phyloP scores from a whole-genome alignment of 2,329 filamentous ascomycete genomes.

The Aspergillus fructus region DNA sequence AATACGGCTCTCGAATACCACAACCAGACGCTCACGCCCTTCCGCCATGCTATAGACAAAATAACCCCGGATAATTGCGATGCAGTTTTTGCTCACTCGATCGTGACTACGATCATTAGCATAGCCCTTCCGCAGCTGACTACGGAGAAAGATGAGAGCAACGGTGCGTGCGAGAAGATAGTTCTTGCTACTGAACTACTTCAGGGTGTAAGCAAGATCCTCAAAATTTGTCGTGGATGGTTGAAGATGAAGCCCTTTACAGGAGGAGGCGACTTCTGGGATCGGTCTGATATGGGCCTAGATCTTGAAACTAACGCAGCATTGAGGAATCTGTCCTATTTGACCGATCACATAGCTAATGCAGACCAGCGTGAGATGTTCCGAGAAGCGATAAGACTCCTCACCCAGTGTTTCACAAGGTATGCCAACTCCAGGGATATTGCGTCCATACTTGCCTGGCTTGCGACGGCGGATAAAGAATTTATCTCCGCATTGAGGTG shows the following conservation, averaged over 20 bases:
- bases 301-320: conserved; percentile 28
- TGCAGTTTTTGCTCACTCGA: conserved; percentile 37
- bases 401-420: conserved; percentile 30
- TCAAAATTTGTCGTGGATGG: conserved; percentile 30
- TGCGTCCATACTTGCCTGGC: conserved; percentile 35
- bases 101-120: conserved; percentile 37
- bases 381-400: conserved; percentile 27
- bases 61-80: conserved; percentile 38
- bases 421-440: conserved; percentile 26
- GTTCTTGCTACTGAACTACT: conserved; percentile 36
- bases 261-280: conserved; percentile 47
- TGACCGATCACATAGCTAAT: conserved; percentile 31
- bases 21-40: conserved; percentile 34
- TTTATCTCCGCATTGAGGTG: conserved; percentile 31
- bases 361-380: conserved; percentile 30
- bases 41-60: conserved; percentile 34
- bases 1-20: conserved; percentile 39
- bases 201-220: conserved; percentile 37
- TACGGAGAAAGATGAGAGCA: conserved; percentile 26
- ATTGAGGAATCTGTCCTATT: conserved; percentile 24
- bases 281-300: conserved; percentile 24
- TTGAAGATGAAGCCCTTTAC: conserved; percentile 56
- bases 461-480: conserved; percentile 32
- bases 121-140: conserved; percentile 37
- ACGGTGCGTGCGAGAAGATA: conserved; percentile 37